Conservation (phyloP, 148 eudicot genomes). For the Persicaria tinctoria region DNA sequence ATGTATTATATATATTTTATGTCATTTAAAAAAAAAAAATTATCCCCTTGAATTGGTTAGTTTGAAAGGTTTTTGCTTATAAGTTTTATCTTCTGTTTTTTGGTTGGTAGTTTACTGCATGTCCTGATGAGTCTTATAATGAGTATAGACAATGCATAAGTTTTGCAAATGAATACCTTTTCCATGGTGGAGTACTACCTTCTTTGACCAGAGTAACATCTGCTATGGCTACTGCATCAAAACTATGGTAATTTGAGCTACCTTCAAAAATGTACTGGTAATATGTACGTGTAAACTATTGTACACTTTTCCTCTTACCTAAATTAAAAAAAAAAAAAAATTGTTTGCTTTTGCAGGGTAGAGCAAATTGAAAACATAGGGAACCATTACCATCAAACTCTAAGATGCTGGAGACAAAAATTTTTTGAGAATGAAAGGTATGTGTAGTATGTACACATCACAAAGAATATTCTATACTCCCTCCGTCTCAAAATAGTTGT, state of each 20-base stretch:
- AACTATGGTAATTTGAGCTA: constrained; percentile 31
- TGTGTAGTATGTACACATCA: not conserved
- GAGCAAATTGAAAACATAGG: constrained; percentile 59
- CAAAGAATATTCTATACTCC: not conserved
- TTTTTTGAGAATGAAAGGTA: constrained; percentile 42
- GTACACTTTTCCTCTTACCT: not conserved
- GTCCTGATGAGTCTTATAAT: constrained; percentile 43
- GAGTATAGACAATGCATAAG: constrained; percentile 45
- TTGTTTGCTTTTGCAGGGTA: constrained; percentile 26
- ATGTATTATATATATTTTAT: not conserved
- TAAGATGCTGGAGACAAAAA: constrained; percentile 46
- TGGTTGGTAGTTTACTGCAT: constrained; percentile 36
- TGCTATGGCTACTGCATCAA: constrained; percentile 57
- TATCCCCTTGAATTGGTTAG: not conserved
- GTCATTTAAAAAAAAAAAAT: not conserved
- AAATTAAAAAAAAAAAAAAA: not conserved
- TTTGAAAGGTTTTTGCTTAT: not conserved
- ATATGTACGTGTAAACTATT: too few species aligned
- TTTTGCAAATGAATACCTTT: constrained; percentile 55
- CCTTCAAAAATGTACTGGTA: not conserved
- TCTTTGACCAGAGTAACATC: constrained; percentile 42
- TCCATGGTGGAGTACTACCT: constrained; percentile 51
- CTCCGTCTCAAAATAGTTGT: too few species aligned
- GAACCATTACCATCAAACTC: constrained; percentile 43
- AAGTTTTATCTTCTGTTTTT: not conserved